Evolutionary conservation across 768 basidiomycete genomes (phyloP), one percentile per base, ranked within the genome.

Genomic region (Termitomyces eurrhizus): DNA sequence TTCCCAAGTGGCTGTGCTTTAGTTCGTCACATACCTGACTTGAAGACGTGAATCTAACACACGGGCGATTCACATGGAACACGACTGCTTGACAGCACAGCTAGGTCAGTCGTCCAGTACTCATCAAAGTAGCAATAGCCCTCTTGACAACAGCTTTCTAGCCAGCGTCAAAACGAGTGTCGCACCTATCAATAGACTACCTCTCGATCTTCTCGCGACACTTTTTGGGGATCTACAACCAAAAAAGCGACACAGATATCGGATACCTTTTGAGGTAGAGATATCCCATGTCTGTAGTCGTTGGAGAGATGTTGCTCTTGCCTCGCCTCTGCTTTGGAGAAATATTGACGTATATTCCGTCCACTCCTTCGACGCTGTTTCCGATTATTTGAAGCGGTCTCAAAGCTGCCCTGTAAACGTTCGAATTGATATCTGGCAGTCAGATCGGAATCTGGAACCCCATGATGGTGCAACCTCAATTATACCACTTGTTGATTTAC

Each of bases 261-360:
- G 52, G 53, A 57, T 74, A 32, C 73, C 74, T 41, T 70, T 69
- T 29, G 75, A 77, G 62, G 74, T 82, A n/a, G 24, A 66, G 13
- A 59, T 78, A 16, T 76, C 75, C 42, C 79, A 80, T 58, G 78
- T 82, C 44, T 80, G 74, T n/a, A 58, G 58, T 18, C 69, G 67
- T 52, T 82, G 80, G 78, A 73, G 80, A 50, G 66, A 65, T 3
- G 64, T 75, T 16, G 77, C 76, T 1, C 56, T 78, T 29, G 63
- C 66, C 14, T 75, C 72, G 6, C 74, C 77, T 2, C 54, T 64
- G 5, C 69, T 83, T 7, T 83, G 81, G 80, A 73, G 60, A 50
- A 71, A 68, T 24, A 72, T 80, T 45, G 58, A 69, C 41, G 69
- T 76, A 33, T 71, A 68, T 36, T 71, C 74, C 2, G 62, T 56